A percentile compares a stretch with the other conserved stretches of the same genome.
Conservation (phyloP, 352 stramenopile species). For the Phytophthora citrophthora region DNA sequence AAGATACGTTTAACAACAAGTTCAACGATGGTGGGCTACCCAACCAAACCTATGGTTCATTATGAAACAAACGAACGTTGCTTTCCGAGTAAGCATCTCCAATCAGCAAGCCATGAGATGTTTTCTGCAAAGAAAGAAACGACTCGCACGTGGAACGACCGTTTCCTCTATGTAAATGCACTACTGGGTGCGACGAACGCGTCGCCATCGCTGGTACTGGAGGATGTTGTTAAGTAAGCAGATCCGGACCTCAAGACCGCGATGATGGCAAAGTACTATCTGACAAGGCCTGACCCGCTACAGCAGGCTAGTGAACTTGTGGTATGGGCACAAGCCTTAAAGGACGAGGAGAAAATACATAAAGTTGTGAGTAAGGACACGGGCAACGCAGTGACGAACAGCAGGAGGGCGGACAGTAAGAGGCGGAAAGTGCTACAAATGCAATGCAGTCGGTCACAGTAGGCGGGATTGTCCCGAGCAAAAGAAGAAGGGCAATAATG, state of each 20-base stretch:
- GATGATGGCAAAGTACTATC: constrained; percentile 16
- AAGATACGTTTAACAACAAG: constrained; percentile 2
- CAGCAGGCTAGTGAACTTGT: constrained; percentile 12
- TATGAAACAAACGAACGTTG: constrained; percentile 4
- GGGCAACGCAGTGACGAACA: not conserved
- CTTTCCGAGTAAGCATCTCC: constrained; percentile 3
- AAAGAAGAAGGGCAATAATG: too few species aligned
- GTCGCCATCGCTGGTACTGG: constrained; percentile 1
- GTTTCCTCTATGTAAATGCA: constrained; percentile 14
- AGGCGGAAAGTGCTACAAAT: constrained; percentile 8
- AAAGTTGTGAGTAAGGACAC: not conserved
- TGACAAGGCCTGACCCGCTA: not conserved
- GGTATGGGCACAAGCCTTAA: not conserved
- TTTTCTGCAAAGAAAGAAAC: not conserved
- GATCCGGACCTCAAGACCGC: constrained; percentile 3
- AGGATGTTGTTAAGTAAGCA: constrained; percentile 21
- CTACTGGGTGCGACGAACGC: not conserved
- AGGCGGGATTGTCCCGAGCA: constrained; percentile 1
- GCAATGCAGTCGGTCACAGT: not conserved
- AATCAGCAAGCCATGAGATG: constrained; percentile 9
- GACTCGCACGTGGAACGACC: constrained; percentile 1
- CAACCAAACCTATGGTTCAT: constrained; percentile 5
- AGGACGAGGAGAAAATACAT: not conserved
- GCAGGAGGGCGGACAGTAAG: too few species aligned
- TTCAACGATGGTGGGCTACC: constrained; percentile 1